phyloP scores from a whole-genome alignment of 148 eudicot species.

The Chenopodium suecicum region DNA sequence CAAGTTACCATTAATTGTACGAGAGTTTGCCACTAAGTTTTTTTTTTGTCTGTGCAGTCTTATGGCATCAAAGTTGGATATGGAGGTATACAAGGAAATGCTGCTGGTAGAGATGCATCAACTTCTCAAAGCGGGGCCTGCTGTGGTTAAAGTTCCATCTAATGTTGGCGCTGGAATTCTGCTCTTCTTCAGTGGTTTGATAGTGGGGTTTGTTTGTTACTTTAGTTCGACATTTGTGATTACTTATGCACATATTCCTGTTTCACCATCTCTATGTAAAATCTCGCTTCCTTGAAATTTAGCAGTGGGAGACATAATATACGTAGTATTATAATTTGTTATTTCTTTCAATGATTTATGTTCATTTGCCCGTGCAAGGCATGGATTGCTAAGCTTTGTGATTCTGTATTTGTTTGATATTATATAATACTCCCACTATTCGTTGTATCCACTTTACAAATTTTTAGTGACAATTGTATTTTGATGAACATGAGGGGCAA shows the following conservation, averaged over 20 bases:
- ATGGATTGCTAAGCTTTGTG: no score
- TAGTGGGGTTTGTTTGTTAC: constrained; percentile 3
- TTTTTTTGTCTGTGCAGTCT: constrained; percentile 48
- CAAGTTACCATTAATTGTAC: background rate
- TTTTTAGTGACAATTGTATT: no score
- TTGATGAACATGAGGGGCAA: no score
- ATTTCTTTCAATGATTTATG: background rate
- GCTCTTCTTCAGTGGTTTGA: background rate
- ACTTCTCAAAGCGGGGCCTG: constrained; percentile 75
- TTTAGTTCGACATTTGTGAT: background rate
- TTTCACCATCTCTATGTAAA: background rate
- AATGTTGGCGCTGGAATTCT: background rate
- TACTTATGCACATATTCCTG: background rate
- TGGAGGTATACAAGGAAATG: constrained; percentile 78
- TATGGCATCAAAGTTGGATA: constrained; percentile 92
- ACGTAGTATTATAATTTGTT: background rate
- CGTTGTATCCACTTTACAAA: no score
- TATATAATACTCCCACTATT: no score
- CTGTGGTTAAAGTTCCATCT: constrained; percentile 42
- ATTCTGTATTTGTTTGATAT: no score
- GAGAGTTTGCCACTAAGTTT: background rate
- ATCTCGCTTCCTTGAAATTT: constrained; percentile 9
- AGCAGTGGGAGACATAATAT: background rate
- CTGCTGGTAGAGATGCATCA: constrained; percentile 73
- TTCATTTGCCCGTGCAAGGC: background rate